Conservation (phyloP, 257 asterid genomes). For the Cruciata laevipes region DNA sequence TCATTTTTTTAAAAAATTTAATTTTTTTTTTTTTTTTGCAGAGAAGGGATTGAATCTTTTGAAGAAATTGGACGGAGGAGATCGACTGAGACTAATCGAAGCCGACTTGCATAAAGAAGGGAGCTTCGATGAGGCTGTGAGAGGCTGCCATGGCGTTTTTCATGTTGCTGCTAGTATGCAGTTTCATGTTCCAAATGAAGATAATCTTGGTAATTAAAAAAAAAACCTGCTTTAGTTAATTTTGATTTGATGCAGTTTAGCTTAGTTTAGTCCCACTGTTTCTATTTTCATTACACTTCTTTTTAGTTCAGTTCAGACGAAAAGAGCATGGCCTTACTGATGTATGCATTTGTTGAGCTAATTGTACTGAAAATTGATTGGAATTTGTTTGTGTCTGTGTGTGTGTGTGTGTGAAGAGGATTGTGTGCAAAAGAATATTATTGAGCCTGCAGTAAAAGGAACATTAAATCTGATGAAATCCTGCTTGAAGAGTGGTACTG, state of each 20-base stretch:
- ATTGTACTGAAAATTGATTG: neutral
- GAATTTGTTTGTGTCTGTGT: slow-evolving; percentile 2
- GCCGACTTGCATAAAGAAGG: slow-evolving; percentile 78
- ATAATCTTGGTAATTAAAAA: slow-evolving; percentile 42
- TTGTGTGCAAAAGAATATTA: slow-evolving; percentile 35
- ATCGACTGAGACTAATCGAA: slow-evolving; percentile 46
- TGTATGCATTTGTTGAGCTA: neutral
- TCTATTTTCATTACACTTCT: no score
- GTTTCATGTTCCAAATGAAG: slow-evolving; percentile 35
- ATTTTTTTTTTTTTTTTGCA: slow-evolving; percentile 17
- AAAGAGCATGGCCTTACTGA: neutral
- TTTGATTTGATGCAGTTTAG: no score
- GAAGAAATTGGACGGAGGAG: slow-evolving; percentile 39
- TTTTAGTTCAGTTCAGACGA: neutral
- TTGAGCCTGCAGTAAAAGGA: slow-evolving; percentile 64
- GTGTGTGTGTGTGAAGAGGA: slow-evolving; percentile 25
- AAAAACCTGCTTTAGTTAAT: neutral
- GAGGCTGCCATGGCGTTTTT: slow-evolving; percentile 69
- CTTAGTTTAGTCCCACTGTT: neutral
- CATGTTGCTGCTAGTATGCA: slow-evolving; percentile 94
- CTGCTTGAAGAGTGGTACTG: slow-evolving; percentile 44
- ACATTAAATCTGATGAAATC: slow-evolving; percentile 64
- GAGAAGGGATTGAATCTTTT: slow-evolving; percentile 55
- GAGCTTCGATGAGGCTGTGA: slow-evolving; percentile 73
- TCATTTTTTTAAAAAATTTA: no score